Percentiles rank a stretch among this genome's conserved stretches.
Evolutionary conservation across 208 protist genomes (phyloP).

Genomic region (Wallacemonas sp.): DNA sequence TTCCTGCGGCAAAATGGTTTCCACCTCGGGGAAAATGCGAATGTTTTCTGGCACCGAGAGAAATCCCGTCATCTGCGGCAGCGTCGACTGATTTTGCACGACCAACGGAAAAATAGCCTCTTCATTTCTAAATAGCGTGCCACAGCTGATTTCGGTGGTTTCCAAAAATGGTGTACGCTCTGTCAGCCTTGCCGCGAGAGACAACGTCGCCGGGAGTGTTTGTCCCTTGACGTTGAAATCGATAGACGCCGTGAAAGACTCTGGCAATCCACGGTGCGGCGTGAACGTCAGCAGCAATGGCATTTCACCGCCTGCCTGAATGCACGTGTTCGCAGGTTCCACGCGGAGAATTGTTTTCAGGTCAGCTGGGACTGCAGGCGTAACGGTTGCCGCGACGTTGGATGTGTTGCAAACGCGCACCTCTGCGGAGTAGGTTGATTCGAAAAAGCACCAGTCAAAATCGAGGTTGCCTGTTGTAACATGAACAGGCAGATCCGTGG

Average conservation of each 20-base stretch:
- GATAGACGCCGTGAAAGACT: slow-evolving; percentile 9
- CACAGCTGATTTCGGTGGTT: slow-evolving; percentile 31
- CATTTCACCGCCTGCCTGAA: slow-evolving; percentile 40
- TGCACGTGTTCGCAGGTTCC: slow-evolving; percentile 33
- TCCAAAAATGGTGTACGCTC: slow-evolving; percentile 26
- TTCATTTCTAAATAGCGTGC: slow-evolving; percentile 24
- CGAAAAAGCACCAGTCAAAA: slow-evolving; percentile 82
- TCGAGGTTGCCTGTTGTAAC: slow-evolving; percentile 56
- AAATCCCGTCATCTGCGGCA: slow-evolving; percentile 50
- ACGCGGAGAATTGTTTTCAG: slow-evolving; percentile 23
- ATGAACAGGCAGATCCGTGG: slow-evolving; percentile 72
- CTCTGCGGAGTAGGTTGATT: slow-evolving; percentile 68
- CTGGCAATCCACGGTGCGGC: slow-evolving; percentile 3
- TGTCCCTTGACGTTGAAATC: slow-evolving; percentile 46
- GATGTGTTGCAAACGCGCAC: slow-evolving; percentile 60
- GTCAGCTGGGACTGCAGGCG: slow-evolving; percentile 13
- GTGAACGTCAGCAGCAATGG: slow-evolving; percentile 12
- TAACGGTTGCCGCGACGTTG: slow-evolving; percentile 47
- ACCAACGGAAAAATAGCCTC: slow-evolving; percentile 28
- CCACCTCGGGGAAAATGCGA: slow-evolving; percentile 24
- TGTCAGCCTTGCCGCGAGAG: slow-evolving; percentile 38
- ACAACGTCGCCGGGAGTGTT: slow-evolving; percentile 35
- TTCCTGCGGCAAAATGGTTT: slow-evolving; percentile 36
- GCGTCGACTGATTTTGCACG: slow-evolving; percentile 42
- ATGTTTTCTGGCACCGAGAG: slow-evolving; percentile 45